Percentiles rank a stretch among this genome's conserved stretches.
Evolutionary conservation across 306 rosid species (phyloP).

Genomic region (Prosopis cineraria): DNA sequence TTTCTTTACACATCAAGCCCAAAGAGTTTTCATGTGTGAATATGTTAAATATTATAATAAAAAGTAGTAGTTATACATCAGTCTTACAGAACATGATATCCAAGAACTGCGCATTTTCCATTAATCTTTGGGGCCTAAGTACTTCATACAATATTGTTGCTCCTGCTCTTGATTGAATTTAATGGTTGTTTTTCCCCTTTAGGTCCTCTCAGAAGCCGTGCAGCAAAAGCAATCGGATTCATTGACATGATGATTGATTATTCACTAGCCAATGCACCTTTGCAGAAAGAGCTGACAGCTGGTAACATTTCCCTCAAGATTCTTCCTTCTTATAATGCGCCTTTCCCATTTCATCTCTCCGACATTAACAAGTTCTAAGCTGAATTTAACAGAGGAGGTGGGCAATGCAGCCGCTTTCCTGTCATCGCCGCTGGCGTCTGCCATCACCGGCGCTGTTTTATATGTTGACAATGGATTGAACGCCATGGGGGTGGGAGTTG

Average conservation of each 20-base stretch:
- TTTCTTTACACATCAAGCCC: too few relatives aligned
- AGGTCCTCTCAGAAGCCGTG: constrained; percentile 98
- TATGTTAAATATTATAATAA: too few relatives aligned
- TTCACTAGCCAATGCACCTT: constrained; percentile 79
- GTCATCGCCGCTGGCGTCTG: constrained; percentile 86
- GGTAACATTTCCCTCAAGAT: constrained; percentile 45
- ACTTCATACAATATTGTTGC: neutral
- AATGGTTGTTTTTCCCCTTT: neutral
- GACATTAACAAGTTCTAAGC: neutral
- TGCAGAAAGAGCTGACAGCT: constrained; percentile 84
- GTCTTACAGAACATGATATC: too few relatives aligned
- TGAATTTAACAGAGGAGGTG: constrained; percentile 72
- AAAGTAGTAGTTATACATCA: too few relatives aligned
- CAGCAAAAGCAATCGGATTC: constrained; percentile 94
- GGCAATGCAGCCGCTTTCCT: constrained; percentile 88
- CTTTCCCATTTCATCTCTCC: neutral
- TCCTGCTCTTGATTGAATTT: too few relatives aligned
- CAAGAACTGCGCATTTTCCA: neutral
- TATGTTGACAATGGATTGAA: constrained; percentile 91
- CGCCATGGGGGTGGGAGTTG: constrained; percentile 91
- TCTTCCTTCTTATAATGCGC: constrained; percentile 8
- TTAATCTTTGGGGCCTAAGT: neutral
- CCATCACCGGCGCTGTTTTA: constrained; percentile 74
- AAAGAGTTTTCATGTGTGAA: too few relatives aligned
- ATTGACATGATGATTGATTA: constrained; percentile 96